phyloP scores from a whole-genome alignment of 352 stramenopile species.

The Phytophthora chlamydospora region DNA sequence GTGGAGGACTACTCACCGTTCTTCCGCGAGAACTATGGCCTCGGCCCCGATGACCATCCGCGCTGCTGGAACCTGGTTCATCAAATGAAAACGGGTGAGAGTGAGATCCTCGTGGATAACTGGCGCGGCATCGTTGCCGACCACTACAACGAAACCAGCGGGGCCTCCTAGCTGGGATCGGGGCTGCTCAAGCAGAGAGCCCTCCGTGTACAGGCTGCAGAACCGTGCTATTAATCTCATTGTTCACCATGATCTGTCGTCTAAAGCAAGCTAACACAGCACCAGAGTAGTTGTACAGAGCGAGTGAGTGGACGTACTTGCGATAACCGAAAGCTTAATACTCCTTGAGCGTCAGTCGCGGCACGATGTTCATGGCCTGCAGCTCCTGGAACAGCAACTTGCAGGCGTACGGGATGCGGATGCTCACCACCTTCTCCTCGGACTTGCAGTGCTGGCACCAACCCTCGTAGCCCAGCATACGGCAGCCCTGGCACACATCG shows the following conservation, averaged over 20 bases:
- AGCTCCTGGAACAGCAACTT: conserved; percentile 99
- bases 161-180: too few species aligned
- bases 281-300: conserved; percentile 2
- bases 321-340: conserved; percentile 51
- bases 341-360: conserved; percentile 96
- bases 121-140: conserved; percentile 21
- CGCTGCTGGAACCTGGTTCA: conserved; percentile 32
- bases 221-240: conserved; percentile 30
- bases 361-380: conserved; percentile 99
- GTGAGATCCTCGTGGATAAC: conserved; percentile 17
- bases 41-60: conserved; percentile 18
- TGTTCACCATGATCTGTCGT: conserved; percentile 22
- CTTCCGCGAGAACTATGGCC: conserved; percentile 36
- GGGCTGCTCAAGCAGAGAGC: too few species aligned
- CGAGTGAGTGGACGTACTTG: conserved; percentile 3
- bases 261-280: conserved; percentile 30
- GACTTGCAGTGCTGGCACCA: conserved; percentile 99
- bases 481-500: conserved; percentile 97
- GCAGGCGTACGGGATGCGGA: conserved; percentile 99
- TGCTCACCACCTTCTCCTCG: conserved; percentile 97
- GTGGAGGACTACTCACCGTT: conserved; percentile 41
- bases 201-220: conserved; percentile 3
- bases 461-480: conserved; percentile 96
- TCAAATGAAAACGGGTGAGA: conserved; percentile 12
- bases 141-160: conserved; percentile 8